phyloP scores from a whole-genome alignment of 1,139 yeast species.

The Taphrina confusa region DNA sequence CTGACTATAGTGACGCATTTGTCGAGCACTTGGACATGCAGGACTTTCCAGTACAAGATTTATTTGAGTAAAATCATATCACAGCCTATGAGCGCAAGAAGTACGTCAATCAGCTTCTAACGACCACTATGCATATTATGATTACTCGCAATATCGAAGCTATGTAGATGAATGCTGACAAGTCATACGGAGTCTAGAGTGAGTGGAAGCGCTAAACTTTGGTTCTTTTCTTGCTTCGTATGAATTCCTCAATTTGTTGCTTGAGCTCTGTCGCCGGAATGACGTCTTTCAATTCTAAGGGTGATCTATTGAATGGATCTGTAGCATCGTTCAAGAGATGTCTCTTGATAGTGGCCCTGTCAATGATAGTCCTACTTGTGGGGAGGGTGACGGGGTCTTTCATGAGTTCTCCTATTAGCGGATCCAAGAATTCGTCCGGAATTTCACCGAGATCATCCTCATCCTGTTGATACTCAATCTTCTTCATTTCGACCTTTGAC shows the following conservation, averaged over 20 bases:
- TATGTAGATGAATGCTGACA: no score
- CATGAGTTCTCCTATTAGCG: conserved; percentile 93
- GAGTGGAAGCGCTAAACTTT: not conserved
- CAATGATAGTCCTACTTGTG: conserved; percentile 77
- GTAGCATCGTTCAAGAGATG: conserved; percentile 92
- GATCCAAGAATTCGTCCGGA: conserved; percentile 96
- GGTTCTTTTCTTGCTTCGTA: conserved; percentile 25
- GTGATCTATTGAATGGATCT: conserved; percentile 95
- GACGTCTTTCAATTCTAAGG: conserved; percentile 85
- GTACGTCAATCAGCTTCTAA: no score
- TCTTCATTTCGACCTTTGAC: conserved; percentile 61
- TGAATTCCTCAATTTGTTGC: conserved; percentile 30
- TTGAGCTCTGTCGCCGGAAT: conserved; percentile 50
- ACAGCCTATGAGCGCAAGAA: no score
- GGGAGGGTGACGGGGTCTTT: conserved; percentile 94
- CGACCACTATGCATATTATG: no score
- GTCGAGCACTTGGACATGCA: conserved; percentile 5
- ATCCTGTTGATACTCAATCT: conserved; percentile 48
- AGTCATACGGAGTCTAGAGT: no score
- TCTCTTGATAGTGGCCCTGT: conserved; percentile 86
- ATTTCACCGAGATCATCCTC: conserved; percentile 85
- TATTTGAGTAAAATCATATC: not conserved
- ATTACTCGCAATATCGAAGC: no score
- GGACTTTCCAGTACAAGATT: conserved; percentile 9
- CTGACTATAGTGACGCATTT: conserved; percentile 8